A percentile compares a stretch with the other conserved stretches of the same genome.
These are phyloP conservation scores for Fusarium stilboides DNA, from an alignment of 2,329 filamentous ascomycete genomes.

Conservation along the genomic window DNA sequence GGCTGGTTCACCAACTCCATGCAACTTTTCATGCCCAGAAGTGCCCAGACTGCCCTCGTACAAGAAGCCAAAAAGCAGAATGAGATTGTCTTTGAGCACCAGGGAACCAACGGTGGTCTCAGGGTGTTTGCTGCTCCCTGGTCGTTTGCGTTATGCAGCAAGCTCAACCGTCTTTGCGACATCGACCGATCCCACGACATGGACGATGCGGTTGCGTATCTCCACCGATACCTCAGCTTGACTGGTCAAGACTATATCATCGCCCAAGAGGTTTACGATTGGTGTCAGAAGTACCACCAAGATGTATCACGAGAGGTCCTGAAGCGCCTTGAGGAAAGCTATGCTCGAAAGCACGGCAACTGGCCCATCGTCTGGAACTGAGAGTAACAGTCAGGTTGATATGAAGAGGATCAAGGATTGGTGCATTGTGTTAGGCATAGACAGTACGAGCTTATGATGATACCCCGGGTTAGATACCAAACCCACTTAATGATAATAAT, in stretches of 20 bases:
- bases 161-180: conserved; percentile 42
- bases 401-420: background rate
- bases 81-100: conserved; percentile 39
- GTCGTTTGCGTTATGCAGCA: conserved; percentile 42
- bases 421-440: conserved; percentile 16
- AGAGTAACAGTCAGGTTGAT: background rate
- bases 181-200: conserved; percentile 40
- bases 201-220: conserved; percentile 41
- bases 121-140: conserved; percentile 43
- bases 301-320: conserved; percentile 30
- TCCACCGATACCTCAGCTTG: conserved; percentile 30
- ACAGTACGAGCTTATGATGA: conserved; percentile 31
- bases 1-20: conserved; percentile 47
- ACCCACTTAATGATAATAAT: conserved; percentile 36
- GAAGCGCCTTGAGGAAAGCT: conserved; percentile 27
- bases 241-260: conserved; percentile 14
- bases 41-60: conserved; percentile 29
- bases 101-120: conserved; percentile 30
- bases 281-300: conserved; percentile 40
- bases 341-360: conserved; percentile 23
- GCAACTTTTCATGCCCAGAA: conserved; percentile 37
- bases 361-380: conserved; percentile 36
- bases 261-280: conserved; percentile 17
- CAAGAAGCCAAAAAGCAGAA: conserved; percentile 31
- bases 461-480: conserved; percentile 31